phyloP scores from a whole-genome alignment of 768 basidiomycete species.

The Boletus barrowsii region DNA sequence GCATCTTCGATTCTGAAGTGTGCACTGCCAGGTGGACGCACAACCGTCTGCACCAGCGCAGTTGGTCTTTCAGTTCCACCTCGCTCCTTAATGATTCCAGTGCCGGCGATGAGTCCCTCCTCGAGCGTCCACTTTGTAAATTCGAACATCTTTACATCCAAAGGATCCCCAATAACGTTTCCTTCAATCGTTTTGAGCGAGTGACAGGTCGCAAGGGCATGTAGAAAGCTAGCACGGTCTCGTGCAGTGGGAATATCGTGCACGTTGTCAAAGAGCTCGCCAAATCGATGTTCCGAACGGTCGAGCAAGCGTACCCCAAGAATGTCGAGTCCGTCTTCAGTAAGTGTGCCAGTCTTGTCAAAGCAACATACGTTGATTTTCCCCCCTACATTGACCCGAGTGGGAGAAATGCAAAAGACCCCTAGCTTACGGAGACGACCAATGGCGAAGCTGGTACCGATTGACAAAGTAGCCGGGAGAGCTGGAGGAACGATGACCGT shows the following conservation, averaged over 20 bases:
- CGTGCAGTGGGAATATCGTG: constrained; percentile 73
- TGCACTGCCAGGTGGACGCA: constrained; percentile 91
- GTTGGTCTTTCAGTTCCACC: constrained; percentile 66
- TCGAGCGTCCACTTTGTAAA: constrained; percentile 96
- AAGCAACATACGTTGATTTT: constrained; percentile 98
- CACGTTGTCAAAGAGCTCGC: constrained; percentile 84
- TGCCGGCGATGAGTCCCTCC: constrained; percentile 76
- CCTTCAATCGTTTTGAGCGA: constrained; percentile 88
- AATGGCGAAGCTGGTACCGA: constrained; percentile 95
- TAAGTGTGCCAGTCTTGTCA: constrained; percentile 98
- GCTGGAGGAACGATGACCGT: constrained; percentile 98
- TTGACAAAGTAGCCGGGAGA: constrained; percentile 93
- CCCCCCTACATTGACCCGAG: constrained; percentile 90
- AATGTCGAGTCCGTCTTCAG: constrained; percentile 96
- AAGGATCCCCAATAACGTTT: constrained; percentile 88
- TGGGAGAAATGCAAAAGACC: constrained; percentile 96
- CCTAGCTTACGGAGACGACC: constrained; percentile 79
- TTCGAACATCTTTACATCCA: constrained; percentile 97
- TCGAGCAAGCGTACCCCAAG: constrained; percentile 89
- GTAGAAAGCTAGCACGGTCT: constrained; percentile 80
- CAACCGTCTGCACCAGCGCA: constrained; percentile 93
- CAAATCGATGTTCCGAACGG: constrained; percentile 72
- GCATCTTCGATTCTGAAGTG: constrained; percentile 93
- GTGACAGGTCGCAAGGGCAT: constrained; percentile 95
- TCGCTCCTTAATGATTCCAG: constrained; percentile 65